Percentiles rank a stretch among this genome's conserved stretches.
These are phyloP conservation scores for Raddia distichophylla DNA, from an alignment of 176 grass and related monocot genomes.

Conservation along the genomic window DNA sequence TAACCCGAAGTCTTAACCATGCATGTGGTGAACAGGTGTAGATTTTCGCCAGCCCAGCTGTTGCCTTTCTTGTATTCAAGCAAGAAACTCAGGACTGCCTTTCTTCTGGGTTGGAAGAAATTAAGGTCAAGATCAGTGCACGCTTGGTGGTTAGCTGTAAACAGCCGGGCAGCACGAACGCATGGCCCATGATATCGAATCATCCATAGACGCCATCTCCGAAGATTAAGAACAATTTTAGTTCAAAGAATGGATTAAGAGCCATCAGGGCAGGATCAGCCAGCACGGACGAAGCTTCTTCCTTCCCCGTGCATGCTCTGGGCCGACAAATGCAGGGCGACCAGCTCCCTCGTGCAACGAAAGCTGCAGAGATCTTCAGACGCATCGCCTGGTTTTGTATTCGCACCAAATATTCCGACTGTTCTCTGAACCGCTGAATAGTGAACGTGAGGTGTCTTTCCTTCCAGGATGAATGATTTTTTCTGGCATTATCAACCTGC, in stretches of 20 bases:
- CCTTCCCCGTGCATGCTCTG: neutral
- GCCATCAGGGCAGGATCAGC: constrained; percentile 20
- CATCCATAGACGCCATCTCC: neutral
- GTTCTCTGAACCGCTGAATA: constrained; percentile 35
- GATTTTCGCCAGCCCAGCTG: neutral
- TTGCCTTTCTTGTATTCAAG: constrained; percentile 16
- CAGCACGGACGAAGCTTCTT: constrained; percentile 42
- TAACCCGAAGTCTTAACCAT: constrained; percentile 2
- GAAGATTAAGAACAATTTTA: constrained; percentile 15
- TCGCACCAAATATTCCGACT: constrained; percentile 11
- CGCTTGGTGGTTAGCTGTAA: constrained; percentile 20
- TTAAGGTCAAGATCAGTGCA: neutral
- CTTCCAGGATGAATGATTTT: constrained; percentile 26
- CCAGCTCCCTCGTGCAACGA: constrained; percentile 53
- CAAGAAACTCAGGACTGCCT: constrained; percentile 30
- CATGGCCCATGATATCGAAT: constrained; percentile 18
- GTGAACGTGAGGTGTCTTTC: constrained; percentile 30
- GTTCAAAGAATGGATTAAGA: no score
- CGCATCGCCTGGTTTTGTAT: neutral
- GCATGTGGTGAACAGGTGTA: constrained; percentile 8
- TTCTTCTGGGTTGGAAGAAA: neutral
- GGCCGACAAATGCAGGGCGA: constrained; percentile 39
- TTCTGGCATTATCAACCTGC: constrained; percentile 21
- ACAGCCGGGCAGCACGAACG: constrained; percentile 35
- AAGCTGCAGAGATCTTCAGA: constrained; percentile 40